Conservation (phyloP, 768 basidiomycete genomes). For the Mycena filopes region DNA sequence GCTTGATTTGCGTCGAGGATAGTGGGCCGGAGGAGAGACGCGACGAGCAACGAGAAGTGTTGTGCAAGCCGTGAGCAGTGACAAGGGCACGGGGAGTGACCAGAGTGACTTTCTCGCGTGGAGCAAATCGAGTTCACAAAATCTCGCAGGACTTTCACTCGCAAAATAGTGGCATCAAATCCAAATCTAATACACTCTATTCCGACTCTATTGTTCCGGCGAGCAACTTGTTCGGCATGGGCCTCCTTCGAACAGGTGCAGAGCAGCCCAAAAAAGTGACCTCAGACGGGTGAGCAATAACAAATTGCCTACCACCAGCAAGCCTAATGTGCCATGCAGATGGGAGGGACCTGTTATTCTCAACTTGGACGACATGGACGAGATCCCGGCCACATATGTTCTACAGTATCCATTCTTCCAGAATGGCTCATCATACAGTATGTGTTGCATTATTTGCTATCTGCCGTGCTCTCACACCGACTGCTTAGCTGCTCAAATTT, state of each 20-base stretch:
- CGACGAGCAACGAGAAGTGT: neutral
- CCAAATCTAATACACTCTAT: too few relatives aligned
- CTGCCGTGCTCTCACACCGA: neutral
- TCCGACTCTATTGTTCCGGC: slow-evolving; percentile 14
- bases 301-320: neutral
- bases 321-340: neutral
- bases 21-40: neutral
- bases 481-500: slow-evolving; percentile 24
- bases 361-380: slow-evolving; percentile 21
- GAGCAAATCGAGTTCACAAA: too few relatives aligned
- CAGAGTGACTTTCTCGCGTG: too few relatives aligned
- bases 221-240: slow-evolving; percentile 25
- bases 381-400: slow-evolving; percentile 26
- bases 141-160: too few relatives aligned
- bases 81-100: neutral
- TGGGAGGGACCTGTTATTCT: slow-evolving; percentile 28
- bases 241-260: slow-evolving; percentile 20
- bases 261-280: slow-evolving; percentile 16
- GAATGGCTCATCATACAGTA: slow-evolving; percentile 27
- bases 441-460: neutral
- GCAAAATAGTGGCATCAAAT: too few relatives aligned
- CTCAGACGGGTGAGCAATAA: slow-evolving; percentile 7
- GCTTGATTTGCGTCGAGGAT: too few relatives aligned
- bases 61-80: neutral
- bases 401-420: slow-evolving; percentile 30